Conservation (phyloP, 1,284 basidiomycete genomes). For the Apiotrichum sp. region DNA sequence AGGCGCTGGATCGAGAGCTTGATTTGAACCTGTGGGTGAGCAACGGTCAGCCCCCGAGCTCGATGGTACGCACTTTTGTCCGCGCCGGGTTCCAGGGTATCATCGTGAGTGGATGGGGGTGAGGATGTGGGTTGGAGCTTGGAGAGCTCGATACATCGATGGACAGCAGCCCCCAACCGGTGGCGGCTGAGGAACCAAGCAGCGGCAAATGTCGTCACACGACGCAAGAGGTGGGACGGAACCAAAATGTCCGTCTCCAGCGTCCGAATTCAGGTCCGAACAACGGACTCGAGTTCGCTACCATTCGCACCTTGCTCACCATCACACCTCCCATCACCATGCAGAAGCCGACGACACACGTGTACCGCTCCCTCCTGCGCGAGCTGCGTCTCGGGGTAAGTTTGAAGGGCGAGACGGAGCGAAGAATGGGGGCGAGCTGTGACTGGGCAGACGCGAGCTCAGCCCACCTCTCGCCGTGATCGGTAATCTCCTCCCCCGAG, state of each 20-base stretch:
- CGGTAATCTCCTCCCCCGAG: no score
- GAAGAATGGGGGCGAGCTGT: background rate
- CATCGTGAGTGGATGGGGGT: constrained; percentile 17
- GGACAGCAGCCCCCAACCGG: no score
- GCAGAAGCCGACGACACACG: constrained; percentile 21
- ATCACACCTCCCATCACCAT: background rate
- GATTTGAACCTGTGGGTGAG: constrained; percentile 35
- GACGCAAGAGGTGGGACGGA: background rate
- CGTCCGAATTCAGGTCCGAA: background rate
- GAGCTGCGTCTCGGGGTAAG: constrained; percentile 43
- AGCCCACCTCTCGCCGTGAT: background rate
- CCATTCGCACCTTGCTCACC: background rate
- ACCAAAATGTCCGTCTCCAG: constrained; percentile 9
- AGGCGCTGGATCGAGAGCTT: constrained; percentile 79
- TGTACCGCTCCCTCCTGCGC: constrained; percentile 43
- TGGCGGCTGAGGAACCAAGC: no score
- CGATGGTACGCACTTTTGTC: constrained; percentile 19
- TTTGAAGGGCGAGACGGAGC: background rate
- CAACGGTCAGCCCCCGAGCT: background rate
- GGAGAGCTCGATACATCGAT: no score
- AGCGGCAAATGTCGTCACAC: background rate
- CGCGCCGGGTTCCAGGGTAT: constrained; percentile 37
- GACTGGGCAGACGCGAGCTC: background rate
- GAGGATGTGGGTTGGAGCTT: background rate
- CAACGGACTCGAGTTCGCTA: background rate